Evolutionary conservation across 2,329 filamentous ascomycete species (phyloP), one percentile per base, ranked within the genome.

Genomic region (Ophiocordyceps sinensis): DNA sequence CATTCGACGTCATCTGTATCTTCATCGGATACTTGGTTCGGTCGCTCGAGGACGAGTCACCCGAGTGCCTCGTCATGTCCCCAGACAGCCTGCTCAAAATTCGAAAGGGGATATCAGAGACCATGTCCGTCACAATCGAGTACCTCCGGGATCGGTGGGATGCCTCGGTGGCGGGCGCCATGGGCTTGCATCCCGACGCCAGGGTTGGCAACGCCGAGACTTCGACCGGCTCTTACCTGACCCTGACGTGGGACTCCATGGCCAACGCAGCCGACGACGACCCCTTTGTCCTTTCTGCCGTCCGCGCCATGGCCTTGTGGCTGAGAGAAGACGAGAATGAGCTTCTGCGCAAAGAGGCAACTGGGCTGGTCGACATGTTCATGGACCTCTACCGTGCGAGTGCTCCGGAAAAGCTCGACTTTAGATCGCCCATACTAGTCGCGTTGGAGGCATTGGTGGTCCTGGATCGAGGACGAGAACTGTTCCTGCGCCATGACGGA

Each of bases 111-210:
- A 68, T 83, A 39, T 66, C 71, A 1, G 79, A 84, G 51, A 76
- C 78, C 4, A 67, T 82, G 52, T 75, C 75, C 0, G 57, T 78
- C 2, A 69, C 71, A 0, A 68, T 79, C 44, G 79, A 83, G 57
- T 79, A 77, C 53, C 65, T 84, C 2, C 71, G 78, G 34, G 80
- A 84, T 51, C 63, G 79, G n/a, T 83, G 76, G 75, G 79, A 84
- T 51, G 75, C 74, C 5, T 71, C 73, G 2, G 63, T 74, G n/a
- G 71, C 76, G 4, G 78, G 77, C 11, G 72, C 73, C 7, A 67
- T 71, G 54, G 77, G 77, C 3, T 54, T 82, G 7, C 73, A 82
- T 50, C 71, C 70, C 1, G 68, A 71, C 10, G 73, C 75, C 5
- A 68, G 75, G 29, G 45, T 52, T 2, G 62, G 60, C 12, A 59